Percentiles rank a stretch among this genome's conserved stretches.
Conservation (phyloP, 768 basidiomycete genomes). For the Phaffia australis region DNA sequence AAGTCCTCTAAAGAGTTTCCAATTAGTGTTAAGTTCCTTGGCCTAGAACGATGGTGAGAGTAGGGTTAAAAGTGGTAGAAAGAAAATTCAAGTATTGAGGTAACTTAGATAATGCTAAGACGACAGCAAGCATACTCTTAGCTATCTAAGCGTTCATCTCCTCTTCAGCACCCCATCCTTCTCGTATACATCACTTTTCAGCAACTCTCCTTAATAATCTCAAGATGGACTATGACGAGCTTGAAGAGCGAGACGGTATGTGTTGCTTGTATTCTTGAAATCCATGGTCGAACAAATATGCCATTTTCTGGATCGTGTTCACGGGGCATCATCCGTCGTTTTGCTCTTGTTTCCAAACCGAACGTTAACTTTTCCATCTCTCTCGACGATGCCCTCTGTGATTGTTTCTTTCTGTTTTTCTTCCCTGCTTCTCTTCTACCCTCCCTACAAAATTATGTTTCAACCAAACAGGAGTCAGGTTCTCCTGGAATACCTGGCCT, state of each 20-base stretch:
- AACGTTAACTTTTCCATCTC: not conserved
- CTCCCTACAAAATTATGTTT: conserved; percentile 56
- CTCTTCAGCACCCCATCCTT: not conserved
- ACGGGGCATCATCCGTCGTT: too few relatives aligned
- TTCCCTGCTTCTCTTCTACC: not conserved
- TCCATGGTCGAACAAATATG: too few relatives aligned
- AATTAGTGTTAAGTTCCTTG: too few relatives aligned
- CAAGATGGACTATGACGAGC: conserved; percentile 26
- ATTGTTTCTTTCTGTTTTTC: not conserved
- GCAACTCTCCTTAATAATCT: not conserved
- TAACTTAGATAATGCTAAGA: not conserved
- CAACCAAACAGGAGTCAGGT: conserved; percentile 59
- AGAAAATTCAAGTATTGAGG: not conserved
- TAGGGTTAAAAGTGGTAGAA: not conserved
- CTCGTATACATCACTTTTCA: not conserved
- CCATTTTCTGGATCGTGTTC: too few relatives aligned
- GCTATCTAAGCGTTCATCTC: not conserved
- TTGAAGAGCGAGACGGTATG: conserved; percentile 26
- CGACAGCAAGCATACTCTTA: not conserved
- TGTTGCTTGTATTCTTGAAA: not conserved
- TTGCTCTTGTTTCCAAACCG: too few relatives aligned
- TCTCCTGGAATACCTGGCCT: conserved; percentile 99
- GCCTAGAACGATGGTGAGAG: not conserved
- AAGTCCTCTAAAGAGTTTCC: not conserved
- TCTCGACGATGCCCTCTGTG: not conserved